Base-by-base conservation (phyloP, 805 yeast species). In the Kodamaea neixiangensis region DNA sequence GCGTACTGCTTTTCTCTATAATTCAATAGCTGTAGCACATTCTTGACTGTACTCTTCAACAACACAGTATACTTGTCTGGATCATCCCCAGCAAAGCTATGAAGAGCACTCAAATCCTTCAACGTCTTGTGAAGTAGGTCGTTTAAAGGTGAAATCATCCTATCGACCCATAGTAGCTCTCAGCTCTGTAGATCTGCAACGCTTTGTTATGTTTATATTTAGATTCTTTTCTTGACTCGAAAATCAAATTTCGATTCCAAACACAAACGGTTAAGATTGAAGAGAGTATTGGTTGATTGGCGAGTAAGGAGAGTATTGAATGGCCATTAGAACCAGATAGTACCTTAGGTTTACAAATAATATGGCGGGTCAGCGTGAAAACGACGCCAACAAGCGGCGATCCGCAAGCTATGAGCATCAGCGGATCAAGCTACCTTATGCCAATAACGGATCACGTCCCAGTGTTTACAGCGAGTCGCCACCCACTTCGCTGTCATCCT, bases 391-490 rank as follows among this genome's bases (percentile, higher is more conserved):
- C 13, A 46, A 50, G 29, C 52, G 57, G 7, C 46, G 58, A 15
- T 58, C 65, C 6, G 63, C 55, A 35, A 59, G 62, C 52, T 62
- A 62, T 51, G 67, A 64, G 31, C 56, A 51, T 44, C 58, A 53
- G 20, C 54, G 66, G 20, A 58, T 60, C 42, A 48, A 52, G 39
- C 47, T 44, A 7, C 58, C 60, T 7, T 37, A 38, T 46, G 20
- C 38, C 33, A 35, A 29, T 45, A 52, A 34, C 45, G 46, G 31
- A 14, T 46, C 56, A n/a, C 46, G 58, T 17, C 47, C 44, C 9
- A 54, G 60, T 29, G 52, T 57, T 4, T 47, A 48, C 49, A 47
- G 48, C 29, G 52, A 48, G 42, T 29, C 44, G 21, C 41, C 41
- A 17, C 41, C 44, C 29, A 44, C 33, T 5, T 21, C 44, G 15